phyloP scores from a whole-genome alignment of 2,329 filamentous ascomycete genomes.

The Cladophialophora exuberans region DNA sequence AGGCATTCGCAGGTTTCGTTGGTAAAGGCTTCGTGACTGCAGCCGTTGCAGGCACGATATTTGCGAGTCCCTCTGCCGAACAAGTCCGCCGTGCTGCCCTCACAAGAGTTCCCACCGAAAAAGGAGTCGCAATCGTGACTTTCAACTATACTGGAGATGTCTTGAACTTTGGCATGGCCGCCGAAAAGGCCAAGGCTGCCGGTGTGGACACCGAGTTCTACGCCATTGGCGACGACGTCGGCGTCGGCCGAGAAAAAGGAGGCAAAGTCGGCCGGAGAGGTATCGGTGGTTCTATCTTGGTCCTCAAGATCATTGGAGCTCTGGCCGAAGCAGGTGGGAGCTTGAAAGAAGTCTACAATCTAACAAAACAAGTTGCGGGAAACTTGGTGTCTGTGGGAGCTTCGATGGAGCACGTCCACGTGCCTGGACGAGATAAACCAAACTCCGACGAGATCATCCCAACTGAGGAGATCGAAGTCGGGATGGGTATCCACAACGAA shows the following conservation, averaged over 20 bases:
- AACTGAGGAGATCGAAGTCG: conserved; percentile 65
- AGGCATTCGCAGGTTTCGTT: conserved; percentile 83
- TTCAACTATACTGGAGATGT: conserved; percentile 76
- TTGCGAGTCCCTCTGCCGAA: conserved; percentile 78
- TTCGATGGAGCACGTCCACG: conserved; percentile 88
- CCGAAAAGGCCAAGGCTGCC: conserved; percentile 84
- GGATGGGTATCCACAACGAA: conserved; percentile 64
- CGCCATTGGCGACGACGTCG: conserved; percentile 88
- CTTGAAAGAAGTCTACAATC: conserved; percentile 71
- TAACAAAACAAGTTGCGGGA: conserved; percentile 71
- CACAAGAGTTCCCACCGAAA: conserved; percentile 69
- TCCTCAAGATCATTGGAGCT: conserved; percentile 88
- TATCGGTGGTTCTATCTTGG: conserved; percentile 86
- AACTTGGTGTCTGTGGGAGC: conserved; percentile 86
- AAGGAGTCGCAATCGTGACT: conserved; percentile 65
- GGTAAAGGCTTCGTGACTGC: conserved; percentile 78
- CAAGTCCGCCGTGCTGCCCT: conserved; percentile 79
- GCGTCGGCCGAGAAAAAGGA: conserved; percentile 76
- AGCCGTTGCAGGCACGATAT: conserved; percentile 84
- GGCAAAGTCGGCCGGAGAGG: conserved; percentile 93
- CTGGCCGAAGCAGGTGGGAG: conserved; percentile 71
- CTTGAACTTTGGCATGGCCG: conserved; percentile 89
- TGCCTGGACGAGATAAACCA: conserved; percentile 70
- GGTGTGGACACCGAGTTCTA: conserved; percentile 84
- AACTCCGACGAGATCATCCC: conserved; percentile 55